Conservation (phyloP, 208 protist species). For the Crithidia fasciculata region DNA sequence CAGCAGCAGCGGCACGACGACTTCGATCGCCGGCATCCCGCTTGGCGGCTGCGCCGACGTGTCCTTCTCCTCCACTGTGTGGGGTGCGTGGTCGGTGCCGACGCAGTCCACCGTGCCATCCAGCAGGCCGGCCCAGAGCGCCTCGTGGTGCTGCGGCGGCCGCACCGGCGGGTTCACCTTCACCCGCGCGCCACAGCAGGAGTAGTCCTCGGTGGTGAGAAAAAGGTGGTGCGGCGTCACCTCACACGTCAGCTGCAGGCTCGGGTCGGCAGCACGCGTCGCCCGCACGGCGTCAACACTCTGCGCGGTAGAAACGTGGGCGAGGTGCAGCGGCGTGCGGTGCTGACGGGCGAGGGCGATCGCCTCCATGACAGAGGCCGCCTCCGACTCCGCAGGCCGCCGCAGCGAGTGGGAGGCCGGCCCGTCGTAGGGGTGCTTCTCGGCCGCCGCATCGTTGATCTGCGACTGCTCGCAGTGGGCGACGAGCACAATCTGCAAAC, state of each 20-base stretch:
- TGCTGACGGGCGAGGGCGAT: slow-evolving; percentile 67
- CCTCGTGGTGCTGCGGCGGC: slow-evolving; percentile 72
- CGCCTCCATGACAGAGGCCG: slow-evolving; percentile 62
- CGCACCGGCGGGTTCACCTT: slow-evolving; percentile 92
- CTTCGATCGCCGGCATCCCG: slow-evolving; percentile 93
- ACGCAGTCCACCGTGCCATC: slow-evolving; percentile 93
- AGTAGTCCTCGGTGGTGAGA: slow-evolving; percentile 80
- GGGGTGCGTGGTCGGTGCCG: slow-evolving; percentile 95
- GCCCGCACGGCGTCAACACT: slow-evolving; percentile 82
- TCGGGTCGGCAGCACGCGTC: slow-evolving; percentile 53
- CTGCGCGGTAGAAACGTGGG: slow-evolving; percentile 87
- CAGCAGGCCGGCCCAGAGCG: slow-evolving; percentile 89
- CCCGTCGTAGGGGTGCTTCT: slow-evolving; percentile 62
- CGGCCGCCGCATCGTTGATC: slow-evolving; percentile 71
- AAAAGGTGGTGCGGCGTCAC: slow-evolving; percentile 93
- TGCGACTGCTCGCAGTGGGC: slow-evolving; percentile 88
- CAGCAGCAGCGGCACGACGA: slow-evolving; percentile 91
- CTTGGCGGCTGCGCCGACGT: slow-evolving; percentile 68
- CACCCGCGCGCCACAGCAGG: slow-evolving; percentile 66
- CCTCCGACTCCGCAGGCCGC: slow-evolving; percentile 77
- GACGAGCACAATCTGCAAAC: slow-evolving; percentile 76
- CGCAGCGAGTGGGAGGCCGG: slow-evolving; percentile 78
- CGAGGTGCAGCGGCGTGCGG: slow-evolving; percentile 88
- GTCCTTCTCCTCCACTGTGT: slow-evolving; percentile 90
- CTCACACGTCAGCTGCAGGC: slow-evolving; percentile 86